Evolutionary conservation across 176 grass and related monocot species (phyloP).

Genomic region (Poa annua): DNA sequence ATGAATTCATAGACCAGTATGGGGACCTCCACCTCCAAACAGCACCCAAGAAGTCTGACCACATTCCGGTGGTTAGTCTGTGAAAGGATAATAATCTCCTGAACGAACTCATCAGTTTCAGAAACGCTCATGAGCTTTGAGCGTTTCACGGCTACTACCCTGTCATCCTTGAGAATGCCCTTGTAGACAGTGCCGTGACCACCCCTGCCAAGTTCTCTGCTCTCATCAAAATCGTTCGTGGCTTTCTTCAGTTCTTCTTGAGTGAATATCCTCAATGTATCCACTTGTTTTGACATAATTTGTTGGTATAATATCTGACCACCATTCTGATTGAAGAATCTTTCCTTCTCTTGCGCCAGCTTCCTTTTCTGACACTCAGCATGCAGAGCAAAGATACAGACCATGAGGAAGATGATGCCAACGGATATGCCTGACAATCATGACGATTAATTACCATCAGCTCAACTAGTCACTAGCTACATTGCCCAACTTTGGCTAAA

Average conservation of each 20-base stretch:
- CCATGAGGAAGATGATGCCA: slow-evolving; percentile 1
- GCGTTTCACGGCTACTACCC: background rate
- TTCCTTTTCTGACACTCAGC: slow-evolving; percentile 3
- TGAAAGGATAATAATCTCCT: background rate
- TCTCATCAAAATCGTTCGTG: slow-evolving; percentile 39
- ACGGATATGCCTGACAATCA: background rate
- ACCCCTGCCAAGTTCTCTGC: slow-evolving; percentile 33
- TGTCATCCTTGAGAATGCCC: slow-evolving; percentile 24
- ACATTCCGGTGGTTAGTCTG: background rate
- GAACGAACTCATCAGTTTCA: background rate
- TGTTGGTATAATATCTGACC: slow-evolving; percentile 10
- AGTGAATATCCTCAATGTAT: slow-evolving; percentile 30
- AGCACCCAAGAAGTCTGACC: background rate
- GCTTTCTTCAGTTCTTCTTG: slow-evolving; percentile 51
- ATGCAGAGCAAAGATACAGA: background rate
- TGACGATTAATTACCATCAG: background rate
- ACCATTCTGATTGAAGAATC: slow-evolving; percentile 25
- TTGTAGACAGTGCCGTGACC: slow-evolving; percentile 55
- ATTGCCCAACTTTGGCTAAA: background rate
- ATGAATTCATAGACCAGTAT: background rate
- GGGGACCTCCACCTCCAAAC: background rate
- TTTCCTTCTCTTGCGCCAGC: background rate
- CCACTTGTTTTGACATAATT: slow-evolving; percentile 9
- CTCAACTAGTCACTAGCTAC: background rate
- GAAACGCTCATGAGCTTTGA: background rate